Evolutionary conservation across 2,329 filamentous ascomycete genomes (phyloP).

Genomic region (Sclerotiophoma versabilis): DNA sequence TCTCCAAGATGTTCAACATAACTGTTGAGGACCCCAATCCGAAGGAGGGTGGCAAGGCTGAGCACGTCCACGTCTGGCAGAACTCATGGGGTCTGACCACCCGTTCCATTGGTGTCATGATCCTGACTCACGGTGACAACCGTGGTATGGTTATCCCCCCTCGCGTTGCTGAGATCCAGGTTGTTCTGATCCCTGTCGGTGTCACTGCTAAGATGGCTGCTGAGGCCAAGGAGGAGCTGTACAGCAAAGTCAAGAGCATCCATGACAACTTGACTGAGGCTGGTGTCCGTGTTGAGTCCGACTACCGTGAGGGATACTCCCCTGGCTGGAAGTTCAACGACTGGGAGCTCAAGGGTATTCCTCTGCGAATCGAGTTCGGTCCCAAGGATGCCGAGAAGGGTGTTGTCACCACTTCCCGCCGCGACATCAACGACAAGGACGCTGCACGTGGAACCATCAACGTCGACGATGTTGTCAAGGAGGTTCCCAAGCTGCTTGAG

Average conservation of each 20-base stretch:
- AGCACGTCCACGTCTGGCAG: conserved; percentile 89
- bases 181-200: conserved; percentile 88
- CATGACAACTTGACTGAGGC: conserved; percentile 72
- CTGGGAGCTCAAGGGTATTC: conserved; percentile 96
- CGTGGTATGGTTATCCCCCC: conserved; percentile 94
- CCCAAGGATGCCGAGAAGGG: conserved; percentile 90
- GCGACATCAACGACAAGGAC: conserved; percentile 81
- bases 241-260: conserved; percentile 77
- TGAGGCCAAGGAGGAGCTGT: conserved; percentile 78
- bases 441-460: conserved; percentile 68
- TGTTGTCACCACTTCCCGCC: conserved; percentile 83
- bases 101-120: conserved; percentile 97
- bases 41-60: conserved; percentile 66
- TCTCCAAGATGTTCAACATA: conserved; percentile 99
- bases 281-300: conserved; percentile 79
- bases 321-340: conserved; percentile 99
- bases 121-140: conserved; percentile 97
- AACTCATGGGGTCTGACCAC: conserved; percentile 99
- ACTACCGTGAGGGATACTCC: conserved; percentile 86
- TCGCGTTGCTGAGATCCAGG: conserved; percentile 84
- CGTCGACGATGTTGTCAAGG: conserved; percentile 74
- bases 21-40: conserved; percentile 88
- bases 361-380: conserved; percentile 92
- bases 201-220: conserved; percentile 74
- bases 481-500: conserved; percentile 82